Evolutionary conservation across 2,329 filamentous ascomycete species (phyloP).

Genomic region (Epichloe gansuensis): DNA sequence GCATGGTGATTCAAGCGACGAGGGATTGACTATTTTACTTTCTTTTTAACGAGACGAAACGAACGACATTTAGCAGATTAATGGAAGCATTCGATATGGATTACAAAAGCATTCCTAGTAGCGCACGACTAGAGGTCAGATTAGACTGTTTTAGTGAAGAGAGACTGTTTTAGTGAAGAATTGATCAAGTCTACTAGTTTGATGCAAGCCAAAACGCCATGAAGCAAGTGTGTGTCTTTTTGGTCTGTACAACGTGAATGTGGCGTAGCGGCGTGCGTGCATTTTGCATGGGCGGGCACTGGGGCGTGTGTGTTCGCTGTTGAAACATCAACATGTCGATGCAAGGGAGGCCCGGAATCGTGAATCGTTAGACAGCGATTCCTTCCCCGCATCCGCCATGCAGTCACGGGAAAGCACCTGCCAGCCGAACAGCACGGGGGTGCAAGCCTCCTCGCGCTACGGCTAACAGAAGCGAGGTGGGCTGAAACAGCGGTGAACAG

Average conservation of each 20-base stretch:
- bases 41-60: conserved; percentile 1
- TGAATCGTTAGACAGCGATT: neutral
- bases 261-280: no score
- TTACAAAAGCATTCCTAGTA: neutral
- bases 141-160: neutral
- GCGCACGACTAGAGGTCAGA: neutral
- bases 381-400: neutral
- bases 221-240: no score
- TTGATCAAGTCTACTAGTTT: neutral
- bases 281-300: no score
- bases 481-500: neutral
- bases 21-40: neutral
- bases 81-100: neutral
- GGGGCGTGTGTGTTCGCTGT: no score
- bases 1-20: neutral
- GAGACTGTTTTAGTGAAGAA: neutral
- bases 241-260: no score
- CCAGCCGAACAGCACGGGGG: no score
- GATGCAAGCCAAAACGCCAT: no score
- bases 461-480: neutral
- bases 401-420: neutral
- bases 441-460: neutral
- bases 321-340: no score
- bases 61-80: neutral
- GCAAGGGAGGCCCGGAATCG: no score